phyloP scores from a whole-genome alignment of 768 basidiomycete genomes.

The Kwoniella heveanensis region DNA sequence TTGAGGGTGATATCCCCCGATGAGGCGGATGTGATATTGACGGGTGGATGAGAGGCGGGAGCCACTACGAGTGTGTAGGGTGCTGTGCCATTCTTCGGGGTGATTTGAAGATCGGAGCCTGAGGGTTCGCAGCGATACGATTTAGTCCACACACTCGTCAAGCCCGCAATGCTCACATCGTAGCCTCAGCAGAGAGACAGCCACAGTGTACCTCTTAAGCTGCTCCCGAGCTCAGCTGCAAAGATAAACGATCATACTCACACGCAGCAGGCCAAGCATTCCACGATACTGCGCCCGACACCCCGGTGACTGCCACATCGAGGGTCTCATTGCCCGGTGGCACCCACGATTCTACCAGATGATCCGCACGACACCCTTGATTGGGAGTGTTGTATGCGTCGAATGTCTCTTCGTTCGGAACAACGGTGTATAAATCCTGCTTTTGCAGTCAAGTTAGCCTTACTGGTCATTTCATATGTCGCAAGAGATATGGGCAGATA shows the following conservation, averaged over 20 bases:
- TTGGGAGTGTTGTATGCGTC: conserved; percentile 24
- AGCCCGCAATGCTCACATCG: too few relatives aligned
- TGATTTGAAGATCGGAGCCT: conserved; percentile 44
- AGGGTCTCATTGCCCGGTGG: conserved; percentile 23
- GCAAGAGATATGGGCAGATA: too few relatives aligned
- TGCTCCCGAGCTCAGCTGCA: too few relatives aligned
- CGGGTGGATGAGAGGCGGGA: conserved; percentile 43
- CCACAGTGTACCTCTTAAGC: too few relatives aligned
- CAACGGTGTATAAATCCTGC: conserved; percentile 40
- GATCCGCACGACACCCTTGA: conserved; percentile 20
- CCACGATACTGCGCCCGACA: conserved; percentile 24
- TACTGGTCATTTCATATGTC: too few relatives aligned
- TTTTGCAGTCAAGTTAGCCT: neutral
- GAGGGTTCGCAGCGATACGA: too few relatives aligned
- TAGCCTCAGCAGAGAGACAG: too few relatives aligned
- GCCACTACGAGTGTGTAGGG: conserved; percentile 44
- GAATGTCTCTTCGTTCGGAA: conserved; percentile 19
- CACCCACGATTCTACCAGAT: conserved; percentile 41
- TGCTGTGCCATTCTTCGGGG: conserved; percentile 40
- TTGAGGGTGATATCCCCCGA: conserved; percentile 28
- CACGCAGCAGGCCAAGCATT: conserved; percentile 45
- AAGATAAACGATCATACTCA: conserved; percentile 19
- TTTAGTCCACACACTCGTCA: too few relatives aligned
- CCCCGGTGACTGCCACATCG: conserved; percentile 33
- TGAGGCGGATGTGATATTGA: conserved; percentile 40